Conservation (phyloP, 495 filamentous ascomycete genomes). For the Acidiella bohemica region DNA sequence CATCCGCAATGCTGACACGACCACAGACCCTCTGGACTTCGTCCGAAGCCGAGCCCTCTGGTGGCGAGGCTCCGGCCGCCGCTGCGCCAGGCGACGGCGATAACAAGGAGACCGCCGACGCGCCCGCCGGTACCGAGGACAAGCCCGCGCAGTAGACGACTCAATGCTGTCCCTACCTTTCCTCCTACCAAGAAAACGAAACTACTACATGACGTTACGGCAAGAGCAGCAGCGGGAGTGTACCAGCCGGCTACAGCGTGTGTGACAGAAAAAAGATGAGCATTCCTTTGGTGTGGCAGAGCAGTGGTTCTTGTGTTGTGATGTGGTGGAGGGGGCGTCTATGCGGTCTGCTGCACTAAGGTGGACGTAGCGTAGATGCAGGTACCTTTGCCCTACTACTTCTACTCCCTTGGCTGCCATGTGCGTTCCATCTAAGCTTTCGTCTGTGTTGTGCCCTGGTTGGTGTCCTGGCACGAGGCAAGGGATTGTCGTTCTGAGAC, state of each 20-base stretch:
- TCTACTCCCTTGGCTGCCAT: too few species aligned
- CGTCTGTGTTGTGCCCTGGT: too few species aligned
- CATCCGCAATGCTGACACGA: too few species aligned
- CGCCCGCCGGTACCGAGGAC: slow-evolving; percentile 12
- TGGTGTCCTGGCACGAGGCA: too few species aligned
- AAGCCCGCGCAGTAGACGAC: slow-evolving; percentile 12
- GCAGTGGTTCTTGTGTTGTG: too few species aligned
- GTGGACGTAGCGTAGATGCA: too few species aligned
- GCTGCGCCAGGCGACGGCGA: slow-evolving; percentile 34
- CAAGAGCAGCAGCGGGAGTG: slow-evolving; percentile 4
- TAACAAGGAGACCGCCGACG: slow-evolving; percentile 46
- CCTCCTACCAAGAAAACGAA: neutral
- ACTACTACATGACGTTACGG: slow-evolving; percentile 11
- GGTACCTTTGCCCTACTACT: too few species aligned
- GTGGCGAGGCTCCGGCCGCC: slow-evolving; percentile 46
- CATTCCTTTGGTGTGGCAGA: slow-evolving; percentile 12
- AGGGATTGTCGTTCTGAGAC: too few species aligned
- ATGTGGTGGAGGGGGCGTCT: too few species aligned
- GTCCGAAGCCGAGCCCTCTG: slow-evolving; percentile 77
- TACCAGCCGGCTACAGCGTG: neutral
- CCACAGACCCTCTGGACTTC: slow-evolving; percentile 96
- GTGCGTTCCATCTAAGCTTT: too few species aligned
- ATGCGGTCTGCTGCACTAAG: too few species aligned
- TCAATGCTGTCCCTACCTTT: slow-evolving; percentile 1
- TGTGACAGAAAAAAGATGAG: too few species aligned